A percentile compares a stretch with the other conserved stretches of the same genome.
These are phyloP conservation scores for Penicillium pulvis DNA, from an alignment of 495 filamentous ascomycete genomes.

Conservation along the genomic window DNA sequence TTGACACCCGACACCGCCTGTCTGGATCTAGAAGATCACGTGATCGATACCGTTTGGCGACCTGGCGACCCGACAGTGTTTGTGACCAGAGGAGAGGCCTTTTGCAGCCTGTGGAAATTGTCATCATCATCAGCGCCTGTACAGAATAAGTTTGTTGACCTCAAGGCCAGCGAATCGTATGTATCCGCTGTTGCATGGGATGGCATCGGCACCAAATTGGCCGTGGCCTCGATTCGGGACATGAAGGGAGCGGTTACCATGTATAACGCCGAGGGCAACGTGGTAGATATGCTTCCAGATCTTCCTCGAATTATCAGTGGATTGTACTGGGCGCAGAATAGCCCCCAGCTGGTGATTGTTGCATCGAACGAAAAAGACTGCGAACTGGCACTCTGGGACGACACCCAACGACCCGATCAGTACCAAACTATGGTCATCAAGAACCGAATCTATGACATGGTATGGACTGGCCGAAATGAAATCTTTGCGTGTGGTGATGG, in stretches of 20 bases:
- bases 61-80: conserved; percentile 73
- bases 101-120: conserved; percentile 79
- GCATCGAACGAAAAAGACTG: conserved; percentile 44
- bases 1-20: conserved; percentile 67
- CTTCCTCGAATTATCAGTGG: conserved; percentile 48
- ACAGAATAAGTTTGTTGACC: conserved; percentile 42
- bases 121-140: conserved; percentile 41
- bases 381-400: conserved; percentile 51
- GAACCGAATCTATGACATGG: conserved; percentile 40
- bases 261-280: conserved; percentile 63
- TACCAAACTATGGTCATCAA: conserved; percentile 44
- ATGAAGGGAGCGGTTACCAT: conserved; percentile 66
- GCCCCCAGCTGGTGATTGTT: conserved; percentile 45
- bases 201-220: conserved; percentile 63
- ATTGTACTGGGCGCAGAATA: conserved; percentile 42
- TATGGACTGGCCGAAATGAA: conserved; percentile 38
- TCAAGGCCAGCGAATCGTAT: conserved; percentile 35
- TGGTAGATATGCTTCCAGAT: conserved; percentile 50
- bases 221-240: conserved; percentile 66
- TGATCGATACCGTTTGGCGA: conserved; percentile 77
- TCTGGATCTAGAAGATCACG: conserved; percentile 61
- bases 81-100: conserved; percentile 73
- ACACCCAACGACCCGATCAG: conserved; percentile 42
- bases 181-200: conserved; percentile 72
- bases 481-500: conserved; percentile 45